phyloP scores from a whole-genome alignment of 2,329 filamentous ascomycete genomes.

The Tricladium varicosporioides region DNA sequence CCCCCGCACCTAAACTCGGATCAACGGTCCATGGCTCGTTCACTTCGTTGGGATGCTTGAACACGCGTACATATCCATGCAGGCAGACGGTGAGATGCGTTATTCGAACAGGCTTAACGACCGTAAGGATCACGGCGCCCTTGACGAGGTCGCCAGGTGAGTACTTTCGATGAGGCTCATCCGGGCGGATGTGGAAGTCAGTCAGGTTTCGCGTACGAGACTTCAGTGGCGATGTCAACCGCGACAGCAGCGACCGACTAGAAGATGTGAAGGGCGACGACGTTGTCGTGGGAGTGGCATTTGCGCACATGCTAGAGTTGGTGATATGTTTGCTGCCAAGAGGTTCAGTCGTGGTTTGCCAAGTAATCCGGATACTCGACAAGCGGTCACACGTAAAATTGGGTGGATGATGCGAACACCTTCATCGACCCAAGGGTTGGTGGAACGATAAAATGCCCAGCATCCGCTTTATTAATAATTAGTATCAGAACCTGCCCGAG shows the following conservation, averaged over 20 bases:
- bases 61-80: constrained; percentile 77
- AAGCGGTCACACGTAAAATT: constrained; percentile 13
- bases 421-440: background rate
- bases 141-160: constrained; percentile 70
- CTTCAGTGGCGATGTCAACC: constrained; percentile 44
- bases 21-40: constrained; percentile 45
- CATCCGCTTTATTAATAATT: constrained; percentile 2
- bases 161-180: constrained; percentile 77
- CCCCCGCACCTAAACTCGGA: constrained; percentile 34
- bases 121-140: constrained; percentile 69
- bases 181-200: constrained; percentile 75
- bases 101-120: constrained; percentile 72
- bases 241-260: constrained; percentile 35
- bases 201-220: constrained; percentile 60
- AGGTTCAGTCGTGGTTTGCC: constrained; percentile 20
- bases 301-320: constrained; percentile 33
- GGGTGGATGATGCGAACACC: background rate
- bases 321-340: constrained; percentile 32
- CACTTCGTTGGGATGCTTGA: constrained; percentile 61
- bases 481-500: background rate
- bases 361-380: constrained; percentile 25
- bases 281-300: constrained; percentile 27
- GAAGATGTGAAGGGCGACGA: constrained; percentile 24
- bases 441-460: background rate
- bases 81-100: constrained; percentile 78